These are phyloP conservation scores for Megacollybia platyphylla DNA, from an alignment of 1,284 basidiomycete genomes.

Conservation along the genomic window DNA sequence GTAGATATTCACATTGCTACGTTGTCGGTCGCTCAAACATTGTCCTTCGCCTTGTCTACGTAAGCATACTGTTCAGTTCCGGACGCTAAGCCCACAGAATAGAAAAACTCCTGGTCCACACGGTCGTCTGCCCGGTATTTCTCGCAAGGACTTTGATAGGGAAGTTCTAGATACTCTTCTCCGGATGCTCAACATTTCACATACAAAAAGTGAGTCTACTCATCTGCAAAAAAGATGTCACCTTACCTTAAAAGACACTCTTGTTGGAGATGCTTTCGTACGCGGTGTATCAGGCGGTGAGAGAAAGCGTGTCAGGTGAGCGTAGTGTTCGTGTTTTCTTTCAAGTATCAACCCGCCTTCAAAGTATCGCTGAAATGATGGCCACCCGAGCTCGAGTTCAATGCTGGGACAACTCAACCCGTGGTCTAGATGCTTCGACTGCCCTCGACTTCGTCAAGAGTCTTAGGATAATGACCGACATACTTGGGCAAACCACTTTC, in stretches of 20 bases:
- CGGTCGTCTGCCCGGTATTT: slow-evolving; percentile 56
- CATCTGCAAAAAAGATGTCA: too few relatives aligned
- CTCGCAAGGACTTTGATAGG: slow-evolving; percentile 43
- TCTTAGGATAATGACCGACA: slow-evolving; percentile 67
- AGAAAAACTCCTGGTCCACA: slow-evolving; percentile 52
- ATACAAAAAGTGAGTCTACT: slow-evolving; percentile 23
- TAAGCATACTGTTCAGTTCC: slow-evolving; percentile 10
- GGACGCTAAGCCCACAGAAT: not conserved
- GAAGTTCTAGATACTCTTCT: slow-evolving; percentile 53
- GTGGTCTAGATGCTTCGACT: slow-evolving; percentile 80
- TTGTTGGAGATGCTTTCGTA: slow-evolving; percentile 77
- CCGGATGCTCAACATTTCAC: slow-evolving; percentile 71
- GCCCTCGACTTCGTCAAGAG: slow-evolving; percentile 70
- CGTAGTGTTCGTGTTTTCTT: too few relatives aligned
- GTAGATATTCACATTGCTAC: slow-evolving; percentile 73
- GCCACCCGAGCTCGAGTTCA: slow-evolving; percentile 67
- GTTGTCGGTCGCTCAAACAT: slow-evolving; percentile 62
- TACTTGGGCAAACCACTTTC: slow-evolving; percentile 66
- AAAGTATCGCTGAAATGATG: slow-evolving; percentile 74
- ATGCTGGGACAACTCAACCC: slow-evolving; percentile 75
- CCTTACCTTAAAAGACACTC: slow-evolving; percentile 32
- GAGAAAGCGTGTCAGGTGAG: slow-evolving; percentile 59
- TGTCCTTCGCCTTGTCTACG: slow-evolving; percentile 56
- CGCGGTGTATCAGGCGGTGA: slow-evolving; percentile 83
- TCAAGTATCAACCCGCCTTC: too few relatives aligned